Base-by-base conservation (phyloP, 2,329 filamentous ascomycete genomes). In the Fusarium temperatum region DNA sequence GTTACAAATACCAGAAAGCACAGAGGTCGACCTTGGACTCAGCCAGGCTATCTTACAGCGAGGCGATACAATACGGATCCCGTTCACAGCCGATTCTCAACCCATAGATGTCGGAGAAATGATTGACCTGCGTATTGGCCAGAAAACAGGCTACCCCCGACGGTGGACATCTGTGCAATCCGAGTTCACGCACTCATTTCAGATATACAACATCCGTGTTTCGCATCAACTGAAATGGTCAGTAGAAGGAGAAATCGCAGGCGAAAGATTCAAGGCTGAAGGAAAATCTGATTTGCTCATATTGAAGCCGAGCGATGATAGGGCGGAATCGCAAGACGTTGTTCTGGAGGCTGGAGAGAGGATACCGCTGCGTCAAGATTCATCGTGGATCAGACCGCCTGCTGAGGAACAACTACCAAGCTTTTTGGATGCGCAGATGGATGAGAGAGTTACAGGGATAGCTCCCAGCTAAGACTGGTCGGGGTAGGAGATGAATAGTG, bases 191-290 rank as follows among this genome's bases (percentile, higher is more conserved):
- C 77, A 79, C 76, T 81, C 60, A 63, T 53, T 30, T 17, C 18
- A 18, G 5, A 79, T 75, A 1, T 79, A 78, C 55, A 81, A 78
- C 28, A 77, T 81, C 24, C 66, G 57, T 5, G 73, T 80, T 6
- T 66, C 38, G 0, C 78, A 81, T 44, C 48, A 30, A 3, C 13
- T 80, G 0, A 68, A 62, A 9, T 81, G 78, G 78, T 32, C 8
- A 4, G 1, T 76, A 2, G 6, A n/a, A 0, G 10, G 39, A 4
- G 60, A 68, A 14, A 17, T 77, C 3, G 47, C 35, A 0, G 68
- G 63, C 0, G 32, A 70, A 17, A 12, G 15, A 2, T 51, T 68
- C 13, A 35, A 41, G 2, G 44, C 26, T 0, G 1, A 18, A 2
- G 63, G 60, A 1, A 35, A 20, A 7, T 53, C 64, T 3, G 13